These are phyloP conservation scores for Eimeria necatrix DNA, from an alignment of 169 alveolate genomes.

Conservation along the genomic window DNA sequence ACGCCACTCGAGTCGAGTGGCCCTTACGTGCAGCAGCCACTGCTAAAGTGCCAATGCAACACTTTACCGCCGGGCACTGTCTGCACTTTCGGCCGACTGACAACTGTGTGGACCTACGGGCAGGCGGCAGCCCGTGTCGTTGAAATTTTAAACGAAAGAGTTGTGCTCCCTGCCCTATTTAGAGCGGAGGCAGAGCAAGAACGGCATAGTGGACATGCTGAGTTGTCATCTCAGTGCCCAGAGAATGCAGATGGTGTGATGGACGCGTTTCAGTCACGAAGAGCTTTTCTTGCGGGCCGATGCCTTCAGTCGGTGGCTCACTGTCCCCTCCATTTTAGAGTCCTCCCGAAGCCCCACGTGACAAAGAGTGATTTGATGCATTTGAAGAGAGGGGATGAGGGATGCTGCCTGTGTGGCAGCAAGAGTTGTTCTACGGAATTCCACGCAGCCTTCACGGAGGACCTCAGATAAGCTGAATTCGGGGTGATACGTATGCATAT, in stretches of 20 bases:
- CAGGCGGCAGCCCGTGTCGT: slow-evolving; percentile 63
- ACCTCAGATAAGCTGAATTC: neutral
- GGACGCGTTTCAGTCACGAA: neutral
- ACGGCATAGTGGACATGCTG: neutral
- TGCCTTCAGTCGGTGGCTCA: slow-evolving; percentile 45
- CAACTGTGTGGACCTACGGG: slow-evolving; percentile 46
- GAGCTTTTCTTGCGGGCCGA: slow-evolving; percentile 8
- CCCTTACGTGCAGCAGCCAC: neutral
- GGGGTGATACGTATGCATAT: too few relatives aligned
- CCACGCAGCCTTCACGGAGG: slow-evolving; percentile 41
- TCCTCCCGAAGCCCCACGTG: slow-evolving; percentile 45
- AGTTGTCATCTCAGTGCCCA: neutral
- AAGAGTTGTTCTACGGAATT: slow-evolving; percentile 50
- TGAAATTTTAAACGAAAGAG: slow-evolving; percentile 22
- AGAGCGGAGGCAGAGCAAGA: neutral
- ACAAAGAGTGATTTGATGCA: neutral
- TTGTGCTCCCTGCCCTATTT: slow-evolving; percentile 20
- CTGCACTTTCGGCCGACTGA: slow-evolving; percentile 60
- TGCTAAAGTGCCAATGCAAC: neutral
- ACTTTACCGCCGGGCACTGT: neutral
- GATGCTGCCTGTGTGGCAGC: slow-evolving; percentile 33
- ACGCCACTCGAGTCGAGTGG: neutral
- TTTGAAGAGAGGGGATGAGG: neutral
- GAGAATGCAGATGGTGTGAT: neutral
- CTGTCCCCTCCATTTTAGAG: slow-evolving; percentile 21